Base-by-base conservation (phyloP, 2,329 filamentous ascomycete species). In the Fusarium aywerte region DNA sequence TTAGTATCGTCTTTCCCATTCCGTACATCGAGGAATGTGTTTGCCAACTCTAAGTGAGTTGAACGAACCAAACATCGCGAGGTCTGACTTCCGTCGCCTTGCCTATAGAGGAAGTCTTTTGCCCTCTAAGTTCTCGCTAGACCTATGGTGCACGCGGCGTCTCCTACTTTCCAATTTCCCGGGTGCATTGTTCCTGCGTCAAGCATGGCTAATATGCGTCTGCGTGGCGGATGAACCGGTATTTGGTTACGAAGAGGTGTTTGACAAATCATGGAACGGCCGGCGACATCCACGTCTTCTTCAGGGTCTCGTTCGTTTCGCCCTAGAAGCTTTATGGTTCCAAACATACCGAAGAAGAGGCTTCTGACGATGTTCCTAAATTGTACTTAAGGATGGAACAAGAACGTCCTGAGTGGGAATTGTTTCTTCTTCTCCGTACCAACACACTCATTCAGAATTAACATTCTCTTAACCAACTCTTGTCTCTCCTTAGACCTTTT, bases 371-470 rank as follows among this genome's bases (percentile, higher is more conserved):
- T 45, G 33, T 60, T 32, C 25, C 32, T 35, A 21, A 27, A 45
- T 12, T 8, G 29, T 68, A 68, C 48, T 62, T 68, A 68, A 68
- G 16, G 38, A 25, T 16, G 31, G 40, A 23, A 40, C 25, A 23
- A 57, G 47, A 56, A 40, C 60, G 31, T 21, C 25, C 11, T 11
- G 20, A 40, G 16, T 18, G 15, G 15, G 15, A 31, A 13, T 7
- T 56, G 13, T 21, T 15, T 39, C 42, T 33, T 38, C 15, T 29
- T 33, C 35, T 29, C 18, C 8, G 43, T 45, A 55, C 23, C 49
- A 56, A 20, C 61, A 58, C 42, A 44, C 58, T 65, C 65, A 54
- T 62, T 65, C n/a, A 36, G 7, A 47, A 38, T 15, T 42, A 61
- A 15, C 6, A 47, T 13, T n/a, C 13, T 39, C 25, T 58, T 36